Evolutionary conservation across 305 asterid species (phyloP).

Genomic region (Plantago coronopus): DNA sequence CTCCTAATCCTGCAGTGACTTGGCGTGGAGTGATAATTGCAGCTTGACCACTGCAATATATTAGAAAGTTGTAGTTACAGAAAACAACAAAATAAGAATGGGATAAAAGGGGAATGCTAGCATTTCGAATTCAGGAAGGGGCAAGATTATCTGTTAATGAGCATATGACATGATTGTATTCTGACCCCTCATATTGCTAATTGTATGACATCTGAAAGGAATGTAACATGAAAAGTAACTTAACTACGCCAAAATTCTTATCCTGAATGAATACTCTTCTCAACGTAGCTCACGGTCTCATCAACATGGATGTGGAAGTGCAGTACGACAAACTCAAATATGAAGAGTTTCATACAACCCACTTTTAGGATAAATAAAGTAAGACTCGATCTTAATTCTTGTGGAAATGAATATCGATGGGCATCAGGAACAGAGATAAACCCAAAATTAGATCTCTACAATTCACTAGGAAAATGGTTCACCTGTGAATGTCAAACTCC

Average conservation of each 20-base stretch:
- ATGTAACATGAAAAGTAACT: no score
- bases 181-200: slow-evolving; percentile 16
- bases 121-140: slow-evolving; percentile 10
- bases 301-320: no score
- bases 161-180: slow-evolving; percentile 10
- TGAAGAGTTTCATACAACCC: no score
- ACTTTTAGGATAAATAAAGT: no score
- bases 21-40: slow-evolving; percentile 98
- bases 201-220: background rate
- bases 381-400: no score
- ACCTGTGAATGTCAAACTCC: slow-evolving; percentile 97
- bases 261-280: no score
- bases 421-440: background rate
- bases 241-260: no score
- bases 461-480: slow-evolving; percentile 16
- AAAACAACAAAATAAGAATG: slow-evolving; percentile 9
- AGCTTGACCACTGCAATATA: slow-evolving; percentile 89
- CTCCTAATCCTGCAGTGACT: slow-evolving; percentile 88
- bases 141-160: background rate
- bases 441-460: background rate
- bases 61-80: slow-evolving; percentile 16
- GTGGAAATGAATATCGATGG: no score
- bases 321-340: no score
- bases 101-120: slow-evolving; percentile 6
- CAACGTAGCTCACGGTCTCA: no score